Evolutionary conservation across 2,329 filamentous ascomycete genomes (phyloP).

Genomic region (Colletotrichum siamense): DNA sequence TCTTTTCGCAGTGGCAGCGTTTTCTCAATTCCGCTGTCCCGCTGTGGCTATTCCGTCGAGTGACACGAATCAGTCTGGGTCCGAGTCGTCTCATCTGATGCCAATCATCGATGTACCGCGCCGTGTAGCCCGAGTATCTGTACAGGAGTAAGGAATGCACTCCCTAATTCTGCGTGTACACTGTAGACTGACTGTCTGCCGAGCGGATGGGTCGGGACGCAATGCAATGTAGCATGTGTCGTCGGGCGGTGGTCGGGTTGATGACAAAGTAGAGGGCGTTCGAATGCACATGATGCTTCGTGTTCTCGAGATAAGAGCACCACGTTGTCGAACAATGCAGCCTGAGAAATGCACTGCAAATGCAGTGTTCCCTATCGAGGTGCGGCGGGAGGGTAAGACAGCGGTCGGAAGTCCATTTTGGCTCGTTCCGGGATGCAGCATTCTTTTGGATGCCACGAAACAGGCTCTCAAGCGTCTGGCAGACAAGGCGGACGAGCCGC

Average conservation of each 20-base stretch:
- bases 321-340: background rate
- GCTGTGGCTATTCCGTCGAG: background rate
- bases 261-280: background rate
- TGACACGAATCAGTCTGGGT: conserved; percentile 1
- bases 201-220: background rate
- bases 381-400: background rate
- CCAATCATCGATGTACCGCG: background rate
- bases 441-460: background rate
- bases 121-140: background rate
- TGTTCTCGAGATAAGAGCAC: background rate
- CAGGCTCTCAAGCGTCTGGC: background rate
- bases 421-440: background rate
- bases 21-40: background rate
- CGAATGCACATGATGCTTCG: background rate
- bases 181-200: background rate
- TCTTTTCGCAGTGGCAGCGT: background rate
- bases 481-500: conserved; percentile 3
- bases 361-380: background rate
- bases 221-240: background rate
- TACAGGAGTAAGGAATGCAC: background rate
- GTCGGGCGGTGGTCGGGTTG: background rate
- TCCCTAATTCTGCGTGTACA: background rate
- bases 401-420: background rate
- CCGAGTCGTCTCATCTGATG: background rate
- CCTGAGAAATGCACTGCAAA: background rate